Conservation (phyloP, 2,329 filamentous ascomycete genomes). For the Colletotrichum brevisporum region DNA sequence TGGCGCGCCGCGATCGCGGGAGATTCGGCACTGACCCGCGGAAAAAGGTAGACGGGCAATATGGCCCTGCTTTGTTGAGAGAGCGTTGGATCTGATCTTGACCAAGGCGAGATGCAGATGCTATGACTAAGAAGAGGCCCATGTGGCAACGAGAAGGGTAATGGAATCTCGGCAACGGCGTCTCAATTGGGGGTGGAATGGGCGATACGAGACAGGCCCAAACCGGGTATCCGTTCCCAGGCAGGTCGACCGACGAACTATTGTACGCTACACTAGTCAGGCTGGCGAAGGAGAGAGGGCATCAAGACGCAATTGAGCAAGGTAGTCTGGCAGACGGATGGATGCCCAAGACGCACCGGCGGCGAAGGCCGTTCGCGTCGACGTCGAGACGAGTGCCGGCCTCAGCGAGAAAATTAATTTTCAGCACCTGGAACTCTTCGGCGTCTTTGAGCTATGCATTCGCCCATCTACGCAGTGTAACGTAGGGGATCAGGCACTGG, state of each 20-base stretch:
- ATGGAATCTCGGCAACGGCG: constrained; percentile 21
- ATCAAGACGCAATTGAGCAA: too few relatives aligned
- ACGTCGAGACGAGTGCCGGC: constrained; percentile 7
- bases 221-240: constrained; percentile 4
- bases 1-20: not conserved
- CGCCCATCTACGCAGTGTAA: too few relatives aligned
- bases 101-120: not conserved
- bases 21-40: not conserved
- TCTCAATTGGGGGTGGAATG: constrained; percentile 16
- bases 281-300: too few relatives aligned
- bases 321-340: too few relatives aligned
- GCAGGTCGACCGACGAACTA: not conserved
- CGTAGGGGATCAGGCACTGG: too few relatives aligned
- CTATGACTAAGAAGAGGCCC: constrained; percentile 11
- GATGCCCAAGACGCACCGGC: too few relatives aligned
- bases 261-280: too few relatives aligned
- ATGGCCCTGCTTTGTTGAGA: not conserved
- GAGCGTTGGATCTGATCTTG: constrained; percentile 5
- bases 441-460: too few relatives aligned
- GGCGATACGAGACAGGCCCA: constrained; percentile 20
- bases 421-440: too few relatives aligned
- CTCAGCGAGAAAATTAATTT: constrained; percentile 12
- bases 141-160: constrained; percentile 3
- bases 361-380: not conserved
- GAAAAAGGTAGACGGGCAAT: not conserved